Conservation (phyloP, 306 rosid genomes). For the Quercus mongolica region DNA sequence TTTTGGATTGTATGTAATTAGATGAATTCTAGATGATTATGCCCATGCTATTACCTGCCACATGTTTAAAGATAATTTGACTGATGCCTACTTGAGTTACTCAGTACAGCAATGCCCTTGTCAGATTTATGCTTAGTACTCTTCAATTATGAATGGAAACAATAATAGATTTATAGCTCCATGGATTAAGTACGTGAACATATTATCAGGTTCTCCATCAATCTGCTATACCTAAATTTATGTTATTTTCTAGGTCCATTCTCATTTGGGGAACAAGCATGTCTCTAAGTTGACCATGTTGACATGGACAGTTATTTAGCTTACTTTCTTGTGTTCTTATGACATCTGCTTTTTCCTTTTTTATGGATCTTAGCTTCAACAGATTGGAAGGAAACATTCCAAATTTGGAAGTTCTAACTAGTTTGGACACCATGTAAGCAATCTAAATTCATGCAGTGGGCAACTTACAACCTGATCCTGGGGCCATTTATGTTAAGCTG, state of each 20-base stretch:
- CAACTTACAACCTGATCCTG: background rate
- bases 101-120: background rate
- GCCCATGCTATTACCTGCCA: background rate
- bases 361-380: conserved; percentile 34
- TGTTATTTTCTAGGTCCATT: background rate
- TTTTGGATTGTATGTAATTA: background rate
- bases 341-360: background rate
- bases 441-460: background rate
- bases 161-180: background rate
- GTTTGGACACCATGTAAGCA: conserved; percentile 10
- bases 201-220: background rate
- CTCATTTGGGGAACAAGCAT: background rate
- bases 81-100: background rate
- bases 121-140: background rate
- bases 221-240: background rate
- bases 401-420: too few species aligned
- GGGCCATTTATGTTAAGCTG: background rate
- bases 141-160: background rate
- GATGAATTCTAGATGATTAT: background rate
- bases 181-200: background rate
- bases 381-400: conserved; percentile 12
- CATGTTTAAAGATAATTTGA: background rate
- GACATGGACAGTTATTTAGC: background rate
- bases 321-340: background rate
- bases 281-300: background rate